Conservation (phyloP, 2,329 filamentous ascomycete species). For the Penicillium aurantiogriseum region DNA sequence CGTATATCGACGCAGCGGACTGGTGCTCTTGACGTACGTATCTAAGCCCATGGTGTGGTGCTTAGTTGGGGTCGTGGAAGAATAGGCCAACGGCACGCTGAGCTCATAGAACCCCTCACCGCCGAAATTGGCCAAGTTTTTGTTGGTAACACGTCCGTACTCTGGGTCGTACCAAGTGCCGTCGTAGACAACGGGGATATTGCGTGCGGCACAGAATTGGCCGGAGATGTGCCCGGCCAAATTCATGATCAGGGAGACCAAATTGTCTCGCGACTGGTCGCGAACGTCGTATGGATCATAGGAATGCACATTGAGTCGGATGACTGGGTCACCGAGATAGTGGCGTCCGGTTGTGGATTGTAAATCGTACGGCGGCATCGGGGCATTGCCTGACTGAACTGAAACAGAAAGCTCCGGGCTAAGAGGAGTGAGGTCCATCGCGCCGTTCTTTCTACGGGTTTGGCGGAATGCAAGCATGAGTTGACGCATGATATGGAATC, state of each 20-base stretch:
- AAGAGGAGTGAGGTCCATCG: slow-evolving; percentile 34
- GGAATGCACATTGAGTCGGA: slow-evolving; percentile 32
- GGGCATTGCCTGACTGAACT: slow-evolving; percentile 26
- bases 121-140: slow-evolving; percentile 44
- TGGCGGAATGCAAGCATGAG: slow-evolving; percentile 42
- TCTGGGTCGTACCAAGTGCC: slow-evolving; percentile 41
- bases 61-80: slow-evolving; percentile 48
- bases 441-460: slow-evolving; percentile 39
- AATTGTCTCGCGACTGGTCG: slow-evolving; percentile 39
- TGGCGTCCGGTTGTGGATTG: slow-evolving; percentile 33
- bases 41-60: slow-evolving; percentile 54
- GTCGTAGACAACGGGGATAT: slow-evolving; percentile 38
- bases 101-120: slow-evolving; percentile 39
- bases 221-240: slow-evolving; percentile 46
- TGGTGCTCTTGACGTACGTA: slow-evolving; percentile 59
- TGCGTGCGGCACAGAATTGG: slow-evolving; percentile 37
- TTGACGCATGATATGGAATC: slow-evolving; percentile 36
- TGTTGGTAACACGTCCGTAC: slow-evolving; percentile 40
- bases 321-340: slow-evolving; percentile 44
- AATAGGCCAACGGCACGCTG: slow-evolving; percentile 40
- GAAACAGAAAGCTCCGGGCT: slow-evolving; percentile 21
- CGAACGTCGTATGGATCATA: slow-evolving; percentile 38
- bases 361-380: slow-evolving; percentile 29
- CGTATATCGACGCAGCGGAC: slow-evolving; percentile 59
- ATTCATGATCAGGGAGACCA: slow-evolving; percentile 55